Evolutionary conservation across 306 rosid species (phyloP).

Genomic region (Lathyrus sativus): DNA sequence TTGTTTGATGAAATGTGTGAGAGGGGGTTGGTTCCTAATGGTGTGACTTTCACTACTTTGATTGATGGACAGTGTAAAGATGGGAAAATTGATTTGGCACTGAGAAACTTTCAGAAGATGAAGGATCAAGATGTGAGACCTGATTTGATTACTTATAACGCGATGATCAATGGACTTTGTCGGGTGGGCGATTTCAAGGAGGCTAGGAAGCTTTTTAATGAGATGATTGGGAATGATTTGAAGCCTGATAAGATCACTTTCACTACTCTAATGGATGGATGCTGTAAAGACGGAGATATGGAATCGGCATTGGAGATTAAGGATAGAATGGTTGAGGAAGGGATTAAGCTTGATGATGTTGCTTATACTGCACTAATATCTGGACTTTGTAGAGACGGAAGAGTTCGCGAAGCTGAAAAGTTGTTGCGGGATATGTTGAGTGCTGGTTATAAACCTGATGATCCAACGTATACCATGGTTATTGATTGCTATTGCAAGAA

Average conservation of each 20-base stretch:
- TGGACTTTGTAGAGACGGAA: constrained; percentile 75
- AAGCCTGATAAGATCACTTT: constrained; percentile 80
- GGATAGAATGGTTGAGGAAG: constrained; percentile 58
- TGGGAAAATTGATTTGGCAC: constrained; percentile 61
- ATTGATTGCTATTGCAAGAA: constrained; percentile 78
- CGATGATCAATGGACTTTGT: constrained; percentile 82
- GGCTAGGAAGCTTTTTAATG: constrained; percentile 62
- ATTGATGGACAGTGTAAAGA: constrained; percentile 75
- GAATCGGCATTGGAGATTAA: constrained; percentile 64
- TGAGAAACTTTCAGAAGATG: constrained; percentile 67
- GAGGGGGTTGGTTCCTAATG: constrained; percentile 69
- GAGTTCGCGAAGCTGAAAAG: constrained; percentile 59
- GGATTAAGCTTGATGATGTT: constrained; percentile 64
- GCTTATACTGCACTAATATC: constrained; percentile 79
- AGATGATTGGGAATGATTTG: constrained; percentile 57
- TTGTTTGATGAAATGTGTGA: constrained; percentile 74
- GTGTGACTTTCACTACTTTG: constrained; percentile 67
- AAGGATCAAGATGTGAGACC: constrained; percentile 59
- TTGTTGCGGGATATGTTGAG: constrained; percentile 69
- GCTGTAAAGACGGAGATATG: constrained; percentile 76
- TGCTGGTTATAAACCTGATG: constrained; percentile 72
- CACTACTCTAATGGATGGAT: constrained; percentile 83
- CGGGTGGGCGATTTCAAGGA: constrained; percentile 66
- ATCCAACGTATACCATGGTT: constrained; percentile 71
- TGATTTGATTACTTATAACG: constrained; percentile 70